Percentiles rank a stretch among this genome's conserved stretches.
Evolutionary conservation across 2,329 filamentous ascomycete genomes (phyloP).

Genomic region (Alternaria postmessia): DNA sequence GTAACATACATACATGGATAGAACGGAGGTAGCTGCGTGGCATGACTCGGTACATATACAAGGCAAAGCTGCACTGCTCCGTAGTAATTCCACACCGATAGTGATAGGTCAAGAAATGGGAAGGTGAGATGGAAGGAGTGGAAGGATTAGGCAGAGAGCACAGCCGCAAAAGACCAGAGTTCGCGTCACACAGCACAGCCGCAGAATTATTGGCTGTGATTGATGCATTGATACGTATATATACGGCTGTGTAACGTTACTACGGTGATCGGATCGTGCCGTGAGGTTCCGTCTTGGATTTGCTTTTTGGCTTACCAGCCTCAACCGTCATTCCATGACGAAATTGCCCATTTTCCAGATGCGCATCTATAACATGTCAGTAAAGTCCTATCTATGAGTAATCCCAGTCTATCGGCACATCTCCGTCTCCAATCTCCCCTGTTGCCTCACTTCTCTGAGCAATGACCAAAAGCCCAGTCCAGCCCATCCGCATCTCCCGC

Average conservation of each 20-base stretch:
- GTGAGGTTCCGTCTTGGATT: not conserved
- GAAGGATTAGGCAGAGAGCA: slow-evolving; percentile 2
- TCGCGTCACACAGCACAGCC: slow-evolving; percentile 10
- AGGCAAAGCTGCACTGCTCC: slow-evolving; percentile 6
- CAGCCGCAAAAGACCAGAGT: slow-evolving; percentile 9
- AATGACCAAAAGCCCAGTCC: not conserved
- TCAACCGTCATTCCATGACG: not conserved
- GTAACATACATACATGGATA: slow-evolving; percentile 10
- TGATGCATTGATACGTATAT: not conserved
- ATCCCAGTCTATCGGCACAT: too few species aligned
- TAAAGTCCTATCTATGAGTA: not conserved
- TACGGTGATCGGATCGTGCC: slow-evolving; percentile 2
- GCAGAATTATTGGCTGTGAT: slow-evolving; percentile 4
- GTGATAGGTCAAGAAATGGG: slow-evolving; percentile 1
- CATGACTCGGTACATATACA: slow-evolving; percentile 15
- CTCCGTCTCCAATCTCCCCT: not conserved
- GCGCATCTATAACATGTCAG: not conserved
- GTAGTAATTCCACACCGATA: slow-evolving; percentile 6
- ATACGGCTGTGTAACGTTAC: not conserved
- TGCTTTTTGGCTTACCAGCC: not conserved
- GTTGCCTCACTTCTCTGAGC: not conserved
- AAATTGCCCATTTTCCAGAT: not conserved
- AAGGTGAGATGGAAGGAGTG: not conserved
- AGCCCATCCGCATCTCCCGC: slow-evolving; percentile 1
- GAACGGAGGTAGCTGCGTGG: slow-evolving; percentile 2